Percentiles rank a stretch among this genome's conserved stretches.
These are phyloP conservation scores for Neospermospora avenae DNA, from an alignment of 2,329 filamentous ascomycete species.

Conservation along the genomic window DNA sequence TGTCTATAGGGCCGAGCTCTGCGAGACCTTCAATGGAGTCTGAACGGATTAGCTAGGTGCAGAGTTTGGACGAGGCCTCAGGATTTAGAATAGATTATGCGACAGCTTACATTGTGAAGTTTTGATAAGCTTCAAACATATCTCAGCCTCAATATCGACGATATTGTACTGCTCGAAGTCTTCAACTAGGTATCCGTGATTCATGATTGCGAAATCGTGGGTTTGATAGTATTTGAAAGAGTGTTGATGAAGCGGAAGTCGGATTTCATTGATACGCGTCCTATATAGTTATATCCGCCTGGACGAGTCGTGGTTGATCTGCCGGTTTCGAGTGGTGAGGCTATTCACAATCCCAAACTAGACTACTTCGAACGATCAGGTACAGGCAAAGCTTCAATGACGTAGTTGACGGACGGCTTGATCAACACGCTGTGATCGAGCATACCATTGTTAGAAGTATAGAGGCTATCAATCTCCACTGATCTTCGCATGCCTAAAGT, in stretches of 20 bases:
- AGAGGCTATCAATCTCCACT: constrained; percentile 33
- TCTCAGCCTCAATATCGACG: background rate
- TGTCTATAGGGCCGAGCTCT: background rate
- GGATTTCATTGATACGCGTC: background rate
- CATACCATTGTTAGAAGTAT: background rate
- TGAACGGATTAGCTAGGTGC: background rate
- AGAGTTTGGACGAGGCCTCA: no score
- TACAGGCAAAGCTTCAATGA: background rate
- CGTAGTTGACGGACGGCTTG: background rate
- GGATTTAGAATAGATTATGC: no score
- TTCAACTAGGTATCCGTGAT: no score
- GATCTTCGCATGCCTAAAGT: constrained; percentile 96
- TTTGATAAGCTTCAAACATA: background rate
- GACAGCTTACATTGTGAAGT: background rate
- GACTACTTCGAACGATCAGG: background rate
- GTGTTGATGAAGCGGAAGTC: background rate
- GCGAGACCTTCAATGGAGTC: background rate
- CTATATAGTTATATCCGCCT: background rate
- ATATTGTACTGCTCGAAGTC: background rate
- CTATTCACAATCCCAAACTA: background rate
- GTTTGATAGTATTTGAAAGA: background rate
- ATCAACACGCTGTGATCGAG: background rate
- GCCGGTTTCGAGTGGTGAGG: constrained; percentile 1
- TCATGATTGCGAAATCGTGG: background rate
- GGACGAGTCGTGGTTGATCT: background rate